Base-by-base conservation (phyloP, 495 filamentous ascomycete genomes). In the Talaromyces stipitatus region DNA sequence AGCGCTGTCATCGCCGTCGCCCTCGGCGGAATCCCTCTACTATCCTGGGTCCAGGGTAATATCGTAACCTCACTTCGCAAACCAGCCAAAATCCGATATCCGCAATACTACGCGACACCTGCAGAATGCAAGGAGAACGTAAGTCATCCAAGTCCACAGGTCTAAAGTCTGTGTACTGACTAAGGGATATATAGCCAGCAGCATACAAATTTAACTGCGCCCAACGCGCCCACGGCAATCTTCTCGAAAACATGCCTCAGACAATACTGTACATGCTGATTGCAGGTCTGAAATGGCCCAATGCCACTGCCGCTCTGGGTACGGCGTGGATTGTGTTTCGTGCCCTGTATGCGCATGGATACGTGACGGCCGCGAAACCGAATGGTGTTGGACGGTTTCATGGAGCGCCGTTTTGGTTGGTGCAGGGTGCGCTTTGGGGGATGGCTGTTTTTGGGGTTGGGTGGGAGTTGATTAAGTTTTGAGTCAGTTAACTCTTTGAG, bases 221-320 rank as follows among this genome's bases (percentile, higher is more conserved):
- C 38, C 88, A 91, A 68, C 82, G 87, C 54, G 83, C 87, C 4
- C 88, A 91, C 73, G 64, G 70, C 59, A 88, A 89, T 71, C 89
- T 80, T 69, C 74, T 82, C 50, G 88, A 91, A 69, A 86, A 86
- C 65, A 67, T 82, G 16, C 62, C 82, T 4, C 72, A 76, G 58
- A 75, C 83, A 26, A 76, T 85, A 72, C 66, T 88, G 30, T 75
- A 72, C 38, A 75, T 73, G 28, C 69, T 89, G 18, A 69, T 87
- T 50, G 74, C 86, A 28, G 79, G 78, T 8, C 62, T 84, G 58
- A 69, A 77, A 60, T 85, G 82, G 69, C 87, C 87, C 1, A 58
- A 75, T 18, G 61, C 74, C 1, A 77, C 82, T 1, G 74, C 82
- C 6, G 65, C 54, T 3, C 60, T 86, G 12, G 82, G 83, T 20